Percentiles rank a stretch among this genome's conserved stretches.
Conservation (phyloP, 83 land plant species). For the Isoetes engelmannii region DNA sequence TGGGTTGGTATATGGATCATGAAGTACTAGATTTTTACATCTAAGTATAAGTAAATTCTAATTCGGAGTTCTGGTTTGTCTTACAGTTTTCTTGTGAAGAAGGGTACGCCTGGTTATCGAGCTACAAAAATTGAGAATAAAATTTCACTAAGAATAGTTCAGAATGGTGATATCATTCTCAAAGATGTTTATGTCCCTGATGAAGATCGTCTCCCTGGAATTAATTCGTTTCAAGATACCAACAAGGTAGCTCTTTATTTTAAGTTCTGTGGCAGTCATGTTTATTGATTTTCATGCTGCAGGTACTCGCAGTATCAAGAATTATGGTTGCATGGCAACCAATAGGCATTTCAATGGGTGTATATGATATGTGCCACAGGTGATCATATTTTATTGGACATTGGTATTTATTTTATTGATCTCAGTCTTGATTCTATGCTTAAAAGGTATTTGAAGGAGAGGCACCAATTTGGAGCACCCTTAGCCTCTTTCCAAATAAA, state of each 20-base stretch:
- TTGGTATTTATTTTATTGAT: constrained; percentile 2
- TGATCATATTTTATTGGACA: constrained; percentile 15
- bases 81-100: constrained; percentile 73
- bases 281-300: constrained; percentile 1
- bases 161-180: constrained; percentile 86
- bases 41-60: not conserved
- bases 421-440: not conserved
- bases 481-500: constrained; percentile 76
- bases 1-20: constrained; percentile 43
- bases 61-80: not conserved
- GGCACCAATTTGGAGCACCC: constrained; percentile 94
- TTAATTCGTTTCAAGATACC: constrained; percentile 84
- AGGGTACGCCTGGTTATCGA: constrained; percentile 62
- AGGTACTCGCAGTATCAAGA: constrained; percentile 90
- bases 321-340: constrained; percentile 97
- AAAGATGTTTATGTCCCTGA: constrained; percentile 77
- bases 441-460: constrained; percentile 70
- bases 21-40: no score
- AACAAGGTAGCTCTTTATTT: constrained; percentile 48
- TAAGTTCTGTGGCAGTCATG: not conserved
- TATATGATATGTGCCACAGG: constrained; percentile 95
- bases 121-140: constrained; percentile 87
- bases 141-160: constrained; percentile 81
- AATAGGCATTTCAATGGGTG: constrained; percentile 87
- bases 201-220: constrained; percentile 74